phyloP scores from a whole-genome alignment of 305 asterid species.

The Coffea humblotiana region DNA sequence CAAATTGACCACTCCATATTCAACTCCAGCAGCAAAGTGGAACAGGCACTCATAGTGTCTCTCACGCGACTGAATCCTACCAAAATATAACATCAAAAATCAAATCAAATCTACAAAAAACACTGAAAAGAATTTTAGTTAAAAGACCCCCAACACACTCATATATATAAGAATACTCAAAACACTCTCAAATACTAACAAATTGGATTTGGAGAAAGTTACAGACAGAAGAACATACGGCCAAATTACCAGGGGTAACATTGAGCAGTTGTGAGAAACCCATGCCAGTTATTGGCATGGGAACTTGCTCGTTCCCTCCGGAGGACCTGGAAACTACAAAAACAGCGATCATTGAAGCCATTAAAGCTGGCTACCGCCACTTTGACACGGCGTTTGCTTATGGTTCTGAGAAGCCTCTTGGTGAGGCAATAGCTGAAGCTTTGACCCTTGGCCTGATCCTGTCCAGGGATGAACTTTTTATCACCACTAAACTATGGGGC shows the following conservation, averaged over 20 bases:
- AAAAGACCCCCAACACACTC: no score
- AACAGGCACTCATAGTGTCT: no score
- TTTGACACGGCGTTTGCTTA: conserved; percentile 57
- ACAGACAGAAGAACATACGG: background rate
- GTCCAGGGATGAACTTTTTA: conserved; percentile 49
- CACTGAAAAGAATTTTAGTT: no score
- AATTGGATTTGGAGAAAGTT: background rate
- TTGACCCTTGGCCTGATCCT: conserved; percentile 32
- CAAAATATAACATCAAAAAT: no score
- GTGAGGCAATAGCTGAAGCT: conserved; percentile 51
- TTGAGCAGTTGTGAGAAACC: conserved; percentile 35
- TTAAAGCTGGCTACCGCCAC: conserved; percentile 53
- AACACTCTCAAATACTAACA: no score
- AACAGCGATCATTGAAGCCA: conserved; percentile 46
- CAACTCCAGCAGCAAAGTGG: no score
- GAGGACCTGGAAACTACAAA: conserved; percentile 26
- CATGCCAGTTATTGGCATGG: conserved; percentile 48
- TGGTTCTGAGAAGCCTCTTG: conserved; percentile 49
- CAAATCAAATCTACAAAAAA: no score
- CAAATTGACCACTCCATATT: no score
- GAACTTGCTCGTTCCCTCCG: conserved; percentile 38
- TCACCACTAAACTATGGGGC: conserved; percentile 58
- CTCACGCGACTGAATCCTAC: no score
- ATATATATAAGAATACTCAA: no score
- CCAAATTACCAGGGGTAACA: conserved; percentile 22